Base-by-base conservation (phyloP, 352 stramenopile species). In the Pythium biforme region DNA sequence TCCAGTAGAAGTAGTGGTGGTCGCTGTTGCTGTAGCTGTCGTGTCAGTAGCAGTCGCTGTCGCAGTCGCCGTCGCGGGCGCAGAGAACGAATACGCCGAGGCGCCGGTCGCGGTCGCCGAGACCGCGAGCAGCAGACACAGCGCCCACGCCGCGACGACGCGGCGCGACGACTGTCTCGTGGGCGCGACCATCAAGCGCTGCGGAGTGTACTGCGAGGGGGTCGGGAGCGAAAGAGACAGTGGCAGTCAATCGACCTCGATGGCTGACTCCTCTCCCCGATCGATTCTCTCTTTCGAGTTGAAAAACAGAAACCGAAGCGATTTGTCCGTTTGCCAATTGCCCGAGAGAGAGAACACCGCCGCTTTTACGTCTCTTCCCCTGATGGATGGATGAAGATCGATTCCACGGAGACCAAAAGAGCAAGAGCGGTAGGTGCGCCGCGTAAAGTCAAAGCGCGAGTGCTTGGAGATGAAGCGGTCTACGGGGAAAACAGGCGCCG, bases 61-160 rank as follows among this genome's bases (percentile, higher is more conserved):
- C 33, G 51, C 20, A 9, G 22, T 45, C 19, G 12, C 34, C 27
- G 26, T 31, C 39, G 39, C 26, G 8, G 55, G 23, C 26, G 55
- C 29, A 7, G 41, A 55, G 55, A 62, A 62, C 43, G 45, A 49
- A 41, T 55, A 62, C 45, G 55, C 55, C 3, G 33, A 20, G 12
- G 45, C 26, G 40, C 19, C 26, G 3, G 46, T 43, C 20, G 45
- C 17, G 6, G 20, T 50, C 20, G 56, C 20, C 23, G 39, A 26
- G 31, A 22, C 17, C 14, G 25, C 29, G 22, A 54, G 47, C 31
- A 55, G 22, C 9, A 63, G 45, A 3, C 33, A 27, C 29, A 62
- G 29, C 31, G 45, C 29, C 46, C 34, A 64, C 39, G 25, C 17
- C 43, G 39, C 40, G 22, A 51, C 31, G 20, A 15, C 55, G 31